Evolutionary conservation across 1,139 yeast species (phyloP).

Genomic region (Arxiozyma bovina): DNA sequence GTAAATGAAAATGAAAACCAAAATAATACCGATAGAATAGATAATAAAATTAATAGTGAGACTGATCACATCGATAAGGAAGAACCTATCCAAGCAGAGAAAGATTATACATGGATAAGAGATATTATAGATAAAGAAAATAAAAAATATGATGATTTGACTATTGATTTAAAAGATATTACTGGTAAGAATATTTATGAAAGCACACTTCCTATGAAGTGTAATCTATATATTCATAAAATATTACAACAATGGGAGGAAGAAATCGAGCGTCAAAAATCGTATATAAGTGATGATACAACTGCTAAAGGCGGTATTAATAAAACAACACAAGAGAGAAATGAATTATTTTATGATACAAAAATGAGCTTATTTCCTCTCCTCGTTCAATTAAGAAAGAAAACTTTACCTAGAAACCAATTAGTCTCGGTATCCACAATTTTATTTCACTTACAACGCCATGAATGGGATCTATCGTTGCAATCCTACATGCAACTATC

Average conservation of each 20-base stretch:
- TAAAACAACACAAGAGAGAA: conserved; percentile 4
- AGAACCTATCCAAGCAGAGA: not conserved
- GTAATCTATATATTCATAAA: conserved; percentile 44
- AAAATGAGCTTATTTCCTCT: conserved; percentile 53
- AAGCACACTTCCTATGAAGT: conserved; percentile 31
- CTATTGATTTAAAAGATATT: not conserved
- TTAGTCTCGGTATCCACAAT: conserved; percentile 54
- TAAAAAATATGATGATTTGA: not conserved
- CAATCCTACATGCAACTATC: conserved; percentile 69
- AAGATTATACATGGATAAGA: not conserved
- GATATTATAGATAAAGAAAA: not conserved
- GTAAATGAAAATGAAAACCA: too few relatives aligned
- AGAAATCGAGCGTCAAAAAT: not conserved
- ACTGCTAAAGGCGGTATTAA: conserved; percentile 8
- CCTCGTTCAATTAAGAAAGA: conserved; percentile 48
- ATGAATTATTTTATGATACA: conserved; percentile 39
- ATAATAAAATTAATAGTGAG: not conserved
- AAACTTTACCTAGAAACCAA: conserved; percentile 39
- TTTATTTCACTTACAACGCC: conserved; percentile 47
- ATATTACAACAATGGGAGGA: conserved; percentile 41
- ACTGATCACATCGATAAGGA: not conserved
- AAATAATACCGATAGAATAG: not conserved
- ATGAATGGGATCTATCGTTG: conserved; percentile 40
- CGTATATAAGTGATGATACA: conserved; percentile 4
- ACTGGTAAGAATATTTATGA: conserved; percentile 10